phyloP scores from a whole-genome alignment of 352 stramenopile species.

The Pythium pyrilobum region DNA sequence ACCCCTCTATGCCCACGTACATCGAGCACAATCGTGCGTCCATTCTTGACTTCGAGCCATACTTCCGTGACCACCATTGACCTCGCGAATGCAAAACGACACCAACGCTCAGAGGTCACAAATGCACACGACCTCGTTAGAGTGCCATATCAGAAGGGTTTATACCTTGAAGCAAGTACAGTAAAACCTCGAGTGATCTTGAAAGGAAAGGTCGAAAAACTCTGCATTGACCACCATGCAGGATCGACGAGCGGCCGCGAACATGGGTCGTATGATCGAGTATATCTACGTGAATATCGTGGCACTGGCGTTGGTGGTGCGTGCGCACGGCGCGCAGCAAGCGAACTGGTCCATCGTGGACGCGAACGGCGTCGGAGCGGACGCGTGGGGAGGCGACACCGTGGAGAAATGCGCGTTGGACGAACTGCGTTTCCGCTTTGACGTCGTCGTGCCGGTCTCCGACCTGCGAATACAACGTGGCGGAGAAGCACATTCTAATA shows the following conservation, averaged over 20 bases:
- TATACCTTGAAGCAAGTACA: too few species aligned
- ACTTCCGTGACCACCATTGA: slow-evolving; percentile 22
- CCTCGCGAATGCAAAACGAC: background rate
- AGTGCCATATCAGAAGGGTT: slow-evolving; percentile 7
- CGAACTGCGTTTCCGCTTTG: slow-evolving; percentile 8
- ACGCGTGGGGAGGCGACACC: background rate
- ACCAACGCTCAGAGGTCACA: too few species aligned
- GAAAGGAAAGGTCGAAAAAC: slow-evolving; percentile 20
- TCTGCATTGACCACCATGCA: background rate
- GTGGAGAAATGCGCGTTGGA: slow-evolving; percentile 15
- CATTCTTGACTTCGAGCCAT: slow-evolving; percentile 31
- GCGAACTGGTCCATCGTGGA: slow-evolving; percentile 12
- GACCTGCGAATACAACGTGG: too few species aligned
- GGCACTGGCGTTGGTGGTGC: background rate
- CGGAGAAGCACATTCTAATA: too few species aligned
- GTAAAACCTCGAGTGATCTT: slow-evolving; percentile 19
- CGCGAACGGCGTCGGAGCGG: background rate
- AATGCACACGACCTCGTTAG: too few species aligned
- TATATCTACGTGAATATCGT: background rate
- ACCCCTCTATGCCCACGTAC: background rate
- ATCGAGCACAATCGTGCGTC: slow-evolving; percentile 23
- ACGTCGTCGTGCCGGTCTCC: background rate
- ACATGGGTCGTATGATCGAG: background rate
- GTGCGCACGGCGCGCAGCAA: background rate
- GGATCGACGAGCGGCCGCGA: background rate